These are phyloP conservation scores for Phlebiopsis flavidoalba DNA, from an alignment of 768 basidiomycete genomes.

Conservation along the genomic window DNA sequence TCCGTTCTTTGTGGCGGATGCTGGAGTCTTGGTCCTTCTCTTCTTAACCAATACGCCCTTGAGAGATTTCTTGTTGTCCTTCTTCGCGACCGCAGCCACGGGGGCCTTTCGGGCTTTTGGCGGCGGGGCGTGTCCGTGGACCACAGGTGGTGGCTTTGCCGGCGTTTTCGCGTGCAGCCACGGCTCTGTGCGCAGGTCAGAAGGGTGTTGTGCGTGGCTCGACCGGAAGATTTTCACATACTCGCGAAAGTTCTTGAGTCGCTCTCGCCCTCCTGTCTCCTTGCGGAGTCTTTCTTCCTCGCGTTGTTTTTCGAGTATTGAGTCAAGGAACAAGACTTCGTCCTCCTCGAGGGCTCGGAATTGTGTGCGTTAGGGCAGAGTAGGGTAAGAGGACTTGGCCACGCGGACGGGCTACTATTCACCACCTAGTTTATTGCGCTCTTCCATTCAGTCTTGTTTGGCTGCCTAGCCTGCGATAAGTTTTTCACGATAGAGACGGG, in stretches of 20 bases:
- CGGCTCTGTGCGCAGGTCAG: constrained; percentile 39
- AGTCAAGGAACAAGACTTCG: constrained; percentile 86
- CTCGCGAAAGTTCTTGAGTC: constrained; percentile 76
- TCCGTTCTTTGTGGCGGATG: constrained; percentile 8
- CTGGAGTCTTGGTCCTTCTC: constrained; percentile 44
- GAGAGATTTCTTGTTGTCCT: constrained; percentile 59
- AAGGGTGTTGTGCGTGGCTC: background rate
- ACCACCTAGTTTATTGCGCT: constrained; percentile 77
- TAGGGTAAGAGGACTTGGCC: background rate
- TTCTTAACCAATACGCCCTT: constrained; percentile 84
- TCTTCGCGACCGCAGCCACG: constrained; percentile 37
- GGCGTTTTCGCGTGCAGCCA: constrained; percentile 61
- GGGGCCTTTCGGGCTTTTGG: constrained; percentile 23
- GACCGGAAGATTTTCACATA: constrained; percentile 28
- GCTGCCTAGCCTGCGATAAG: constrained; percentile 52
- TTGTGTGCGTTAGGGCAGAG: constrained; percentile 61
- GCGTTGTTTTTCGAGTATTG: constrained; percentile 68
- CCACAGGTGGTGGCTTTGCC: constrained; percentile 32
- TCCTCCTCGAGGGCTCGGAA: constrained; percentile 88
- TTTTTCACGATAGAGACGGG: constrained; percentile 10
- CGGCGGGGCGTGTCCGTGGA: constrained; percentile 20
- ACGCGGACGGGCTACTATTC: constrained; percentile 4
- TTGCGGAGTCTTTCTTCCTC: constrained; percentile 73
- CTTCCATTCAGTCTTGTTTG: constrained; percentile 93
- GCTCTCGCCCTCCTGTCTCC: constrained; percentile 75